A percentile compares a stretch with the other conserved stretches of the same genome.
These are phyloP conservation scores for Apiospora saccharicola DNA, from an alignment of 2,329 filamentous ascomycete species.

Conservation along the genomic window DNA sequence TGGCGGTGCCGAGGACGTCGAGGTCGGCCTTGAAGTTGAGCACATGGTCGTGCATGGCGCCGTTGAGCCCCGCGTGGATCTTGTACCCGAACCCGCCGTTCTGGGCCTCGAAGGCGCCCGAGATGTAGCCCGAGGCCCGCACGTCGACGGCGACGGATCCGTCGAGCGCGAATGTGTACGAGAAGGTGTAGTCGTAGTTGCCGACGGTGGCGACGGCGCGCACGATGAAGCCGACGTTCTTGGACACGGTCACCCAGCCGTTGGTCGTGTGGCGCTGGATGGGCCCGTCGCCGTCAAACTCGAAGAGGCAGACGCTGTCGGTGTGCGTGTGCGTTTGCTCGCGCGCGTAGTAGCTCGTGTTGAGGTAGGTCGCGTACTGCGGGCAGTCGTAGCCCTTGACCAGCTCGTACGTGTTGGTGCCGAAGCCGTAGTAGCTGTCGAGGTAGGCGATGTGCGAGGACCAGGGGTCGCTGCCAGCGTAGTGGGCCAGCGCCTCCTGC, in stretches of 20 bases:
- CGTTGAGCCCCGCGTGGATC: slow-evolving; percentile 42
- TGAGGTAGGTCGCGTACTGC: slow-evolving; percentile 37
- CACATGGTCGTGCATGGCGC: slow-evolving; percentile 47
- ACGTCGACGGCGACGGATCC: slow-evolving; percentile 49
- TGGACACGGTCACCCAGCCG: slow-evolving; percentile 33
- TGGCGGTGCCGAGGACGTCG: slow-evolving; percentile 42
- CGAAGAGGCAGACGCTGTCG: slow-evolving; percentile 53
- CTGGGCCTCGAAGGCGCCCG: slow-evolving; percentile 36
- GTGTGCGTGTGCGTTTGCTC: slow-evolving; percentile 40
- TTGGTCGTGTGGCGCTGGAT: slow-evolving; percentile 46
- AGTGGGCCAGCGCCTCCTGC: slow-evolving; percentile 35
- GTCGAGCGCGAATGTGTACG: slow-evolving; percentile 45
- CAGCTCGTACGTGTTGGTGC: slow-evolving; percentile 38
- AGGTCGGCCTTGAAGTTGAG: slow-evolving; percentile 47
- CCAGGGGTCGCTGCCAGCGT: slow-evolving; percentile 42
- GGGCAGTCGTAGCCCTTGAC: slow-evolving; percentile 41
- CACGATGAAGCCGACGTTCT: slow-evolving; percentile 43
- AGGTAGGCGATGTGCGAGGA: slow-evolving; percentile 38
- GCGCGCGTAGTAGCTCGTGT: slow-evolving; percentile 32
- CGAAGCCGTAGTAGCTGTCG: slow-evolving; percentile 44
- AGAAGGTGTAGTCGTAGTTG: slow-evolving; percentile 52
- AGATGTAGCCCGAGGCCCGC: slow-evolving; percentile 46
- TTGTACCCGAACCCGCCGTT: slow-evolving; percentile 44
- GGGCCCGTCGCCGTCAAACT: slow-evolving; percentile 47
- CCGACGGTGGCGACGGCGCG: slow-evolving; percentile 48